These are phyloP conservation scores for Monosporascus cannonballus DNA, from an alignment of 2,329 filamentous ascomycete genomes.

Conservation along the genomic window DNA sequence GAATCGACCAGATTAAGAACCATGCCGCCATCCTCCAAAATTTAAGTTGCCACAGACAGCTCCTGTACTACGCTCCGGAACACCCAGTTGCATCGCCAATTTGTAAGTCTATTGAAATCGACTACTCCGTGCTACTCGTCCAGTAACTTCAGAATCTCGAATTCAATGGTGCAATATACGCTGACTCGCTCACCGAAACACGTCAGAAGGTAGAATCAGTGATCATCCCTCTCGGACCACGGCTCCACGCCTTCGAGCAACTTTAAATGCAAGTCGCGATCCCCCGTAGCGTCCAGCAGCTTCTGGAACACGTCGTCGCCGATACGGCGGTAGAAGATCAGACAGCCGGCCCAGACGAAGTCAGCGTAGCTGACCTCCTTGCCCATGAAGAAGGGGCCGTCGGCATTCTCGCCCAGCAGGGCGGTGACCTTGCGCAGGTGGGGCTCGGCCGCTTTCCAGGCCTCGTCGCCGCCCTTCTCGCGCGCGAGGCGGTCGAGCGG, in stretches of 20 bases:
- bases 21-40: no score
- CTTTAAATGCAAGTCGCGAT: slow-evolving; percentile 30
- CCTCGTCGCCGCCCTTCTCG: slow-evolving; percentile 41
- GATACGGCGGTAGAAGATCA: slow-evolving; percentile 30
- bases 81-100: no score
- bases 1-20: no score
- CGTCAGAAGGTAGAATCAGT: slow-evolving; percentile 16
- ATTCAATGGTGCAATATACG: not conserved
- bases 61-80: no score
- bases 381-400: slow-evolving; percentile 58
- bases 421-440: slow-evolving; percentile 30
- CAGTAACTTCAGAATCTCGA: not conserved
- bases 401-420: slow-evolving; percentile 46
- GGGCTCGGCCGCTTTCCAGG: slow-evolving; percentile 38
- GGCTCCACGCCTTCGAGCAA: slow-evolving; percentile 34
- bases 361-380: slow-evolving; percentile 49
- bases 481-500: slow-evolving; percentile 41
- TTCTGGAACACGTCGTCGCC: slow-evolving; percentile 29
- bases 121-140: no score
- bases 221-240: slow-evolving; percentile 33
- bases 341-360: slow-evolving; percentile 45
- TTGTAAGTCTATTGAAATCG: no score
- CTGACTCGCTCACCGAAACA: not conserved
- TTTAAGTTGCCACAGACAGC: no score
- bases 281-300: slow-evolving; percentile 31